Base-by-base conservation (phyloP, 371 early-diverging fungal species). In the Chytridium lagenaria region DNA sequence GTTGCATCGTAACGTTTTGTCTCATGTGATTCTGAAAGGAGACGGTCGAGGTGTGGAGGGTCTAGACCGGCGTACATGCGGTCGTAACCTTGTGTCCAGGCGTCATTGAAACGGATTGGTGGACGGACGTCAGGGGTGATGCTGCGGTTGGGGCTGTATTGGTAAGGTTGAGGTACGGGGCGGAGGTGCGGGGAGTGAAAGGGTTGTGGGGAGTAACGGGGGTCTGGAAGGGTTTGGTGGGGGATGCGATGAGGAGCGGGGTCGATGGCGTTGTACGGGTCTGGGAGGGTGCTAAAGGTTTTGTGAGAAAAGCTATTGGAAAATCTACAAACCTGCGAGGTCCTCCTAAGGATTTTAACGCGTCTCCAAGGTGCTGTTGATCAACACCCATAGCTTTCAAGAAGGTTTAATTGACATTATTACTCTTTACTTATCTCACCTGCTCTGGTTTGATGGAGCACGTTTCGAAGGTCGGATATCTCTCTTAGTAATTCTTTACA, bases 401-500 rank as follows among this genome's bases (percentile, higher is more conserved):
- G 10, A 31, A 50, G 40, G 22, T 50, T 68, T 52, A n/a, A 22
- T 50, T 23, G 16, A 40, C 34, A 2, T 5, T 52, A 52, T 68
- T 19, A 0, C 3, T 16, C 49, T 15, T 3, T 7, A 68, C 12
- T 59, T 16, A n/a, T 26, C 36, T 15, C 57, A 79, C 77, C 77
- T 67, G 77, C 51, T 16, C 71, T 68, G 22, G 78, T 71, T 31
- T 82, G 80, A 65, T 83, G 82, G 57, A 85, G 67, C 22, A 75
- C 36, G 30, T 81, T 40, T 38, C 72, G 67, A 23, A 77, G 67
- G 33, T 83, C 83, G 1, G 83, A 75, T 19, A 77, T 59, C 59
- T 85, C 85, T 16, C 85, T 65, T 64, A 73, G 61, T 26, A 80
- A 59, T 71, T 85, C 82, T 66, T 84, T 83, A 67, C 38, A 69